Conservation (phyloP, 257 asterid species). For the Nicotiana otophora region DNA sequence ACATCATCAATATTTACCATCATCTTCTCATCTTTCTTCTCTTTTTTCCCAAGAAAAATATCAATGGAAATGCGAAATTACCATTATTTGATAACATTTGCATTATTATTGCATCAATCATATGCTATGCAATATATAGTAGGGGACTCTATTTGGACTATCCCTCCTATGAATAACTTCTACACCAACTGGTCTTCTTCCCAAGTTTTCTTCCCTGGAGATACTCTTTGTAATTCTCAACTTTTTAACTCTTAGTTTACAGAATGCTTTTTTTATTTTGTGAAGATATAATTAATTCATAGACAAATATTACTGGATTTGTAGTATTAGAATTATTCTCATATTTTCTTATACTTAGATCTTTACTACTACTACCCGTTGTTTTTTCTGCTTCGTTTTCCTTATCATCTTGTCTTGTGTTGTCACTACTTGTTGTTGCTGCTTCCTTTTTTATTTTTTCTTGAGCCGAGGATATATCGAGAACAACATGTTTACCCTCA, state of each 20-base stretch:
- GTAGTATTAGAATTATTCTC: neutral
- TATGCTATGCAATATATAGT: slow-evolving; percentile 28
- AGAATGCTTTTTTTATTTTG: no score
- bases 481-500: no score
- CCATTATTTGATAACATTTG: neutral
- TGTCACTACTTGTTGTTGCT: no score
- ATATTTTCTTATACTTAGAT: no score
- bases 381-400: no score
- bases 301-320: no score
- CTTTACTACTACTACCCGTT: no score
- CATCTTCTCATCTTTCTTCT: neutral
- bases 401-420: no score
- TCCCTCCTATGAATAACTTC: slow-evolving; percentile 46
- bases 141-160: slow-evolving; percentile 71
- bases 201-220: slow-evolving; percentile 41
- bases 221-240: slow-evolving; percentile 41
- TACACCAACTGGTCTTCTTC: slow-evolving; percentile 67
- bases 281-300: neutral
- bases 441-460: no score
- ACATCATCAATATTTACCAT: neutral
- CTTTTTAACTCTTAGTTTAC: neutral
- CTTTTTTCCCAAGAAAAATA: neutral
- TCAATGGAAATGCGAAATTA: slow-evolving; percentile 1
- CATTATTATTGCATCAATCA: neutral
- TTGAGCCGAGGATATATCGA: no score